Conservation (phyloP, 495 filamentous ascomycete genomes). For the Thozetella sp. region DNA sequence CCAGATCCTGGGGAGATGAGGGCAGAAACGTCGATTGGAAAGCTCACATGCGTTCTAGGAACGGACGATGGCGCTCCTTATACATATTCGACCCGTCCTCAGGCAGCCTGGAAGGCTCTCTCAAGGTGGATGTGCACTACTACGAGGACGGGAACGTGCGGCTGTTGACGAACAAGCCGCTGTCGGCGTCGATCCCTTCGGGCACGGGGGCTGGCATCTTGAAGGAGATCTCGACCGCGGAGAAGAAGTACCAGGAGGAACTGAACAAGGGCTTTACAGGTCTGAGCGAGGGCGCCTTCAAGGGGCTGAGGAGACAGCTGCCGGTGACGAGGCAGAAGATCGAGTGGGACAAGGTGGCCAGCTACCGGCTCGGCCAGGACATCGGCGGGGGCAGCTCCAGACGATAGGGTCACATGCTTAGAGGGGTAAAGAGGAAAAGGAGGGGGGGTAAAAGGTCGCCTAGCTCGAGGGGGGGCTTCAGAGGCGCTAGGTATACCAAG, state of each 20-base stretch:
- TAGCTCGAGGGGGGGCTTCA: background rate
- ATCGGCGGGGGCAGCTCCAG: slow-evolving; percentile 59
- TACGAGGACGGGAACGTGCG: slow-evolving; percentile 99
- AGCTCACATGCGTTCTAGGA: slow-evolving; percentile 67
- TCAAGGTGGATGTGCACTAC: slow-evolving; percentile 95
- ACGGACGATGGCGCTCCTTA: slow-evolving; percentile 90
- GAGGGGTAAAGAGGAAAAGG: background rate
- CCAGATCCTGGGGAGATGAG: no score
- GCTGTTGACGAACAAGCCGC: slow-evolving; percentile 78
- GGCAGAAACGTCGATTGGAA: no score
- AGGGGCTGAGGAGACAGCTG: slow-evolving; percentile 86
- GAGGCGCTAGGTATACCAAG: background rate
- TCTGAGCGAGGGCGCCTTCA: slow-evolving; percentile 93
- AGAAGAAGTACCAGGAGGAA: slow-evolving; percentile 95
- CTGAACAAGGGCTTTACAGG: slow-evolving; percentile 86
- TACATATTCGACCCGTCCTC: slow-evolving; percentile 75
- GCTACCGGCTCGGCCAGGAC: slow-evolving; percentile 81
- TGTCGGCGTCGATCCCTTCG: slow-evolving; percentile 59
- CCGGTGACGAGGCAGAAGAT: slow-evolving; percentile 98
- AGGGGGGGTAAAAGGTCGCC: background rate
- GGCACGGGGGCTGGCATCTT: slow-evolving; percentile 68
- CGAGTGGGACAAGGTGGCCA: slow-evolving; percentile 99
- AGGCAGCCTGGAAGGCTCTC: slow-evolving; percentile 61
- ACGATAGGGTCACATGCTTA: slow-evolving; percentile 26
- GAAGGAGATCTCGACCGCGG: slow-evolving; percentile 71